A percentile compares a stretch with the other conserved stretches of the same genome.
Conservation (phyloP, 257 asterid species). For the Thymus quinquecostatus region DNA sequence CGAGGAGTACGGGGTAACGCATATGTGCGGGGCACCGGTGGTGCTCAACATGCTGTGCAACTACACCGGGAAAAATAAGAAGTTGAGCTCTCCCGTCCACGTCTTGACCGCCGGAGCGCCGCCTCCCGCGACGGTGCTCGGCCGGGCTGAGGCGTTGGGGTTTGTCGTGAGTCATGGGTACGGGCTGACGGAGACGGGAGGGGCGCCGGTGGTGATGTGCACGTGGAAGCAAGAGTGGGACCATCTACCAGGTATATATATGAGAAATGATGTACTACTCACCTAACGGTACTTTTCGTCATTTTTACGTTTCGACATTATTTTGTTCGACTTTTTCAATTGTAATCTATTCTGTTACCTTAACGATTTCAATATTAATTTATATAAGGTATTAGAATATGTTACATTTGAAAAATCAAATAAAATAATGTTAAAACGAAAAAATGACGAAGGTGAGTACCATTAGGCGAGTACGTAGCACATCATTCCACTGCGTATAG, state of each 20-base stretch:
- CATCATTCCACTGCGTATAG: too few relatives aligned
- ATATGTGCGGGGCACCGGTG: conserved; percentile 49
- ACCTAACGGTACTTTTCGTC: too few relatives aligned
- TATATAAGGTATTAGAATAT: too few relatives aligned
- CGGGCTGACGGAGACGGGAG: conserved; percentile 47
- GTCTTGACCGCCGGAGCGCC: conserved; percentile 45
- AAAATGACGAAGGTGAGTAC: too few relatives aligned
- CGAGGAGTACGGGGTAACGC: conserved; percentile 31
- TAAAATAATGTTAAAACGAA: too few relatives aligned
- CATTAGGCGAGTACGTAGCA: too few relatives aligned
- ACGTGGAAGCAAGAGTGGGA: conserved; percentile 45
- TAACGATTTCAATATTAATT: too few relatives aligned
- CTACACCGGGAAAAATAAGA: conserved; percentile 13
- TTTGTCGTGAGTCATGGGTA: conserved; percentile 41
- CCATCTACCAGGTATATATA: background rate
- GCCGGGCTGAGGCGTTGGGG: conserved; percentile 34
- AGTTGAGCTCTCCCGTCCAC: conserved; percentile 16
- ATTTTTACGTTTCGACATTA: too few relatives aligned
- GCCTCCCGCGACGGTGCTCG: conserved; percentile 42
- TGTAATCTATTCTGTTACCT: too few relatives aligned
- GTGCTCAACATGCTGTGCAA: conserved; percentile 43
- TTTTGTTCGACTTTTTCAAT: too few relatives aligned
- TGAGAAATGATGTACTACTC: too few relatives aligned
- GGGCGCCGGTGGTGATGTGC: conserved; percentile 33
- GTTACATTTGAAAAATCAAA: too few relatives aligned